phyloP scores from a whole-genome alignment of 768 basidiomycete genomes.

The Amanita subjunquillea region DNA sequence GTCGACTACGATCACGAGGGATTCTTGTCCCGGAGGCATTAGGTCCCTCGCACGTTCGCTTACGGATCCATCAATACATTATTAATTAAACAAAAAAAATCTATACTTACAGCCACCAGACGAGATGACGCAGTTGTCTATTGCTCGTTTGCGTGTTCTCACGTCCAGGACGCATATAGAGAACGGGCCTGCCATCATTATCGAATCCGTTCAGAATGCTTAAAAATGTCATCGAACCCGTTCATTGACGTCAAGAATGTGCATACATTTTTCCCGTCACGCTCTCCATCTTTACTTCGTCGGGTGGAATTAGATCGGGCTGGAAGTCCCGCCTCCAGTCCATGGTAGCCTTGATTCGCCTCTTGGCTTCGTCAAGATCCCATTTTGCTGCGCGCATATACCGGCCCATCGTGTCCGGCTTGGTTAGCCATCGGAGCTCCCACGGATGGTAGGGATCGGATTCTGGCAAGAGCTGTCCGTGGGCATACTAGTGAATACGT shows the following conservation, averaged over 20 bases:
- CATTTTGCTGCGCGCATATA: conserved; percentile 86
- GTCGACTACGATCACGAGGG: conserved; percentile 76
- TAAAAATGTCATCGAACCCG: neutral
- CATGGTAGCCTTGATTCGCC: conserved; percentile 65
- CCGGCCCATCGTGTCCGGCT: conserved; percentile 55
- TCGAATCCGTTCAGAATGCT: conserved; percentile 84
- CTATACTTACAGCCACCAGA: conserved; percentile 71
- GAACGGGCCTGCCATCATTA: conserved; percentile 73
- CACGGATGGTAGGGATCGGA: conserved; percentile 65
- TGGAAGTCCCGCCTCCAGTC: conserved; percentile 82
- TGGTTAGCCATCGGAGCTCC: conserved; percentile 70
- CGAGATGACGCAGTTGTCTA: conserved; percentile 75
- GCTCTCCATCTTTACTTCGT: conserved; percentile 70
- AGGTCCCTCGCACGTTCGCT: conserved; percentile 87
- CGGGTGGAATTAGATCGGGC: conserved; percentile 76
- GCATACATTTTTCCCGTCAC: conserved; percentile 83
- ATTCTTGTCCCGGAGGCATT: conserved; percentile 79
- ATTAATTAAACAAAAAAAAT: neutral
- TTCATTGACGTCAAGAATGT: neutral
- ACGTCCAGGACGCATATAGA: conserved; percentile 82
- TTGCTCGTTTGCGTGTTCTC: conserved; percentile 76
- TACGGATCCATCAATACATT: neutral
- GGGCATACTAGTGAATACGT: conserved; percentile 43
- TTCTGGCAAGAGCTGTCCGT: conserved; percentile 49
- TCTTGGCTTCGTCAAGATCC: conserved; percentile 68